Percentiles rank a stretch among this genome's conserved stretches.
Evolutionary conservation across 1,284 basidiomycete genomes (phyloP).

Genomic region (Leucoagaricus sp.): DNA sequence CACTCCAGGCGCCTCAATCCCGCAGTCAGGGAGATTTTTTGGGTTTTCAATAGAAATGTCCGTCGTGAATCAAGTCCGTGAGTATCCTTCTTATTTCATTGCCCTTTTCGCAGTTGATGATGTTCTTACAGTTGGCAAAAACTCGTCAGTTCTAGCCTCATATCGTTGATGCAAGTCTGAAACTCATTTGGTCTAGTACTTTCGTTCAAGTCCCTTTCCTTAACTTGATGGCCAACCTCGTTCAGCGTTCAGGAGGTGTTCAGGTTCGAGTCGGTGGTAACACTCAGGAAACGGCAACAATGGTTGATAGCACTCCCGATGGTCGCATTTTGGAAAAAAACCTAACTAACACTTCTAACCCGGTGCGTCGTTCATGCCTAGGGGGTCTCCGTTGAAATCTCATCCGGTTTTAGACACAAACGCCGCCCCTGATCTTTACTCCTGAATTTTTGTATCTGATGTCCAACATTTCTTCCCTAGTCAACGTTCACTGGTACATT

Average conservation of each 20-base stretch:
- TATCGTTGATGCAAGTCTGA: slow-evolving; percentile 22
- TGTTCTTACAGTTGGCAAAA: slow-evolving; percentile 47
- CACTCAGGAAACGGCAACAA: slow-evolving; percentile 62
- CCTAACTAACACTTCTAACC: slow-evolving; percentile 37
- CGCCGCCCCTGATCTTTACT: slow-evolving; percentile 60
- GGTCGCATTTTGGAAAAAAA: slow-evolving; percentile 54
- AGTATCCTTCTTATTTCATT: slow-evolving; percentile 34
- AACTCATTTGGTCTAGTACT: slow-evolving; percentile 32
- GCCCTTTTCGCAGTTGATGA: slow-evolving; percentile 9
- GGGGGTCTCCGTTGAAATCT: not conserved
- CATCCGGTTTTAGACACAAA: slow-evolving; percentile 42
- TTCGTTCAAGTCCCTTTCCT: slow-evolving; percentile 65
- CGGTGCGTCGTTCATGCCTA: slow-evolving; percentile 35
- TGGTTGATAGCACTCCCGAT: slow-evolving; percentile 45
- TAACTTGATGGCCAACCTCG: slow-evolving; percentile 72
- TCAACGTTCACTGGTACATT: slow-evolving; percentile 64
- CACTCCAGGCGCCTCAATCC: slow-evolving; percentile 48
- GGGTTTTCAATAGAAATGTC: slow-evolving; percentile 78
- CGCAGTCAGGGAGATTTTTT: slow-evolving; percentile 60
- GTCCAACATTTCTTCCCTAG: slow-evolving; percentile 53
- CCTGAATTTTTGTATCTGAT: slow-evolving; percentile 59
- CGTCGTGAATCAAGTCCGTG: slow-evolving; percentile 63
- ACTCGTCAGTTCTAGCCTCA: slow-evolving; percentile 39
- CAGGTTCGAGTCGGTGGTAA: slow-evolving; percentile 76
- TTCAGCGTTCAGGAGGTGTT: slow-evolving; percentile 58